These are phyloP conservation scores for Ettlia oleoabundans DNA, from an alignment of 139 green algal genomes.

Conservation along the genomic window DNA sequence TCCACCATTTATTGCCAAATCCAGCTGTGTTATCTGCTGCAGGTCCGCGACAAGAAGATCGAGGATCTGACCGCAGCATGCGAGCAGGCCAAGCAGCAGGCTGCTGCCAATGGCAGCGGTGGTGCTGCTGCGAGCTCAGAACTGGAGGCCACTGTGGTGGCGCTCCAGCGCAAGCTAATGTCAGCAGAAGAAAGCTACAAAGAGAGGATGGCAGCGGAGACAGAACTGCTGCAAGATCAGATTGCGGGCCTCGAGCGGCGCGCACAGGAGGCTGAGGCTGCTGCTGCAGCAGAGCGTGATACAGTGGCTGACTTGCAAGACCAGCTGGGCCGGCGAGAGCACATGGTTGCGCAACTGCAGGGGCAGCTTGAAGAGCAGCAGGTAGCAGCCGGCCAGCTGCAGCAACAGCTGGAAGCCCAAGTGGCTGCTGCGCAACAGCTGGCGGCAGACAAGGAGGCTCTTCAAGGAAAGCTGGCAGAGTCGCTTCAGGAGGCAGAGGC, in stretches of 20 bases:
- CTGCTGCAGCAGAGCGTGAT: not conserved
- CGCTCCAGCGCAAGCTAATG: constrained; percentile 37
- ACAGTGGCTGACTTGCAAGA: constrained; percentile 28
- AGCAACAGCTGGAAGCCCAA: not conserved
- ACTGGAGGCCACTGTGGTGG: constrained; percentile 27
- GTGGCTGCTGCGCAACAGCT: not conserved
- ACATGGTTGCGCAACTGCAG: constrained; percentile 17
- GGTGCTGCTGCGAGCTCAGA: not conserved
- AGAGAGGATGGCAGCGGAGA: constrained; percentile 36
- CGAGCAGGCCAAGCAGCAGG: not conserved
- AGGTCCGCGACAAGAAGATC: constrained; percentile 51
- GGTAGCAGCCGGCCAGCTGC: not conserved
- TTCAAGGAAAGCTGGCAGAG: not conserved
- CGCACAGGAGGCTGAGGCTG: not conserved
- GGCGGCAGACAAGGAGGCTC: not conserved
- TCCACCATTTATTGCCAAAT: not conserved
- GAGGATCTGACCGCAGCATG: constrained; percentile 36
- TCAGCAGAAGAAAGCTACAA: constrained; percentile 35
- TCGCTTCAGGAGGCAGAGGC: not conserved
- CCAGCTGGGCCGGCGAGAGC: constrained; percentile 34
- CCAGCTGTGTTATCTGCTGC: not conserved
- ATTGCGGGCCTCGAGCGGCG: not conserved
- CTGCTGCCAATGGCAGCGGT: not conserved
- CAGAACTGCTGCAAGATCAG: constrained; percentile 37
- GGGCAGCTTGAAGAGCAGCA: constrained; percentile 17